A percentile compares a stretch with the other conserved stretches of the same genome.
Evolutionary conservation across 2,329 filamentous ascomycete genomes (phyloP).

Genomic region (Fusarium tjaetaba): DNA sequence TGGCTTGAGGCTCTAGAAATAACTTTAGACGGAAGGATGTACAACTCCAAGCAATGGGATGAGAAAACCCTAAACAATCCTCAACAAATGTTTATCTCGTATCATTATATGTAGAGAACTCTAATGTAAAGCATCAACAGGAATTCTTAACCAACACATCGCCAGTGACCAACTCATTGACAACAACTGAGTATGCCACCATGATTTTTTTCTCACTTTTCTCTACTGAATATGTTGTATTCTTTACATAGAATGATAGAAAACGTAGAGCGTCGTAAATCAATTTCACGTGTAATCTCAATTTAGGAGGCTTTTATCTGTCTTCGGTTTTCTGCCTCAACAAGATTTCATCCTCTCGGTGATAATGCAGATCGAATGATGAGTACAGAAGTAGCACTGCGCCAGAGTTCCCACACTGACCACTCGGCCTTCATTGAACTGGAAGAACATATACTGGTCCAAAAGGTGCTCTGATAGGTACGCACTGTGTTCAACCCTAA

Average conservation of each 20-base stretch:
- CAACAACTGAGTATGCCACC: too few relatives aligned
- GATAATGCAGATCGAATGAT: neutral
- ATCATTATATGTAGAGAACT: too few relatives aligned
- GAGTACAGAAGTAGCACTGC: neutral
- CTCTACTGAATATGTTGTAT: rapidly evolving
- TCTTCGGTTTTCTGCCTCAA: neutral
- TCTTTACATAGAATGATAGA: rapidly evolving
- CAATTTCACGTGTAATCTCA: neutral
- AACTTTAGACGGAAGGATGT: neutral
- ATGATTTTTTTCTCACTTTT: rapidly evolving
- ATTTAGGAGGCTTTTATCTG: neutral
- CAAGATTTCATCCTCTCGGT: neutral
- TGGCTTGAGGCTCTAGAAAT: too few relatives aligned
- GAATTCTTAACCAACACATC: too few relatives aligned
- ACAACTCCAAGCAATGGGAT: too few relatives aligned
- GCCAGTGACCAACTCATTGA: too few relatives aligned
- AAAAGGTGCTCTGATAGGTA: neutral
- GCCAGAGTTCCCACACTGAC: rapidly evolving
- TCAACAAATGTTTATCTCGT: too few relatives aligned
- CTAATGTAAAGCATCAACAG: too few relatives aligned
- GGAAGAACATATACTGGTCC: neutral
- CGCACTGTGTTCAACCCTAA: neutral
- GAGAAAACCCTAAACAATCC: too few relatives aligned
- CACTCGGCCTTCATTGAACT: rapidly evolving
- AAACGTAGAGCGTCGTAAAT: rapidly evolving